Base-by-base conservation (phyloP, 805 yeast species). In the Isabelozyma gotoi region DNA sequence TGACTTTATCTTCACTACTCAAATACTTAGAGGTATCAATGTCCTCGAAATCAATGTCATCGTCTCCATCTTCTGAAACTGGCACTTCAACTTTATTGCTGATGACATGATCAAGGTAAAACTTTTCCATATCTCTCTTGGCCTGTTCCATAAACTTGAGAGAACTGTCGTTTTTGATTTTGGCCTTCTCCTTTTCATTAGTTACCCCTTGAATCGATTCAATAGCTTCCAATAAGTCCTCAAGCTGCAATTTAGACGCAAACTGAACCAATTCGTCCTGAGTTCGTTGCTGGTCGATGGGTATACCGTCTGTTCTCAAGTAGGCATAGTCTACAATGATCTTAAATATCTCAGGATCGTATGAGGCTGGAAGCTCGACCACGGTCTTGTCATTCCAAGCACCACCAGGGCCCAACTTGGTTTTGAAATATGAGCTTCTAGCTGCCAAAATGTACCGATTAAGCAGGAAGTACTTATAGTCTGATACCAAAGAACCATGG, bases 401-500 rank as follows among this genome's bases (percentile, higher is more conserved):
- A 3, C 55, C 59, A 8, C 50, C 51, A 7, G 39, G 39, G 16
- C 40, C 40, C 39, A 67, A 45, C 39, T 53, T 56, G 2, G 45
- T 41, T 8, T 34, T 27, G 33, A 65, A 63, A 41, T 60, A 60
- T 7, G 53, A 45, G 20, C 67, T 57, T 42, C 74, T 51, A 2
- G 73, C 68, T 5, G 62, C 76, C 65, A 51, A 62, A 48, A 55
- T 47, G 49, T 62, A 69, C 33, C 69, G 46, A 45, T 65, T 58
- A 17, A 63, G 46, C 31, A 40, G 45, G 40, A 63, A 61, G 12
- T 32, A 35, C 36, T 47, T 49, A 20, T 24, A 27, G 7, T 51
- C 55, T 5, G 48, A 20, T 3, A 42, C 38, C 33, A 49, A 38
- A 3, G 41, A 27, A 2, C 55, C 59, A n/a, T 51, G 40, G 7